phyloP scores from a whole-genome alignment of 257 asterid genomes.

The Echites panduratus region DNA sequence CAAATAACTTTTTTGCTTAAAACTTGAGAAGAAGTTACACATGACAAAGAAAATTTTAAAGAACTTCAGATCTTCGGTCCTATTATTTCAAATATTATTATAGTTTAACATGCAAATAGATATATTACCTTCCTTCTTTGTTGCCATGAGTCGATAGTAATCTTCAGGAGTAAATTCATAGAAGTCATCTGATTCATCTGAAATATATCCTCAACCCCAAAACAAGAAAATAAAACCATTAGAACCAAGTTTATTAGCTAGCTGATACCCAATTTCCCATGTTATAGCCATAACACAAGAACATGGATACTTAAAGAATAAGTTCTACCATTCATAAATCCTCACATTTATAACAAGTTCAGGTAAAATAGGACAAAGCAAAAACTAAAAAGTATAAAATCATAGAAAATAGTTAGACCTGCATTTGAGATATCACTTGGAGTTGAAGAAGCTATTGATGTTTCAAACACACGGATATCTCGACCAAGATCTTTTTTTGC shows the following conservation, averaged over 20 bases:
- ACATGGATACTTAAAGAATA: neutral
- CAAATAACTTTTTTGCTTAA: neutral
- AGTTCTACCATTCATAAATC: too few relatives aligned
- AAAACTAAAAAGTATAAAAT: slow-evolving; percentile 1
- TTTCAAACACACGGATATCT: slow-evolving; percentile 73
- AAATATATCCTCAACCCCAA: slow-evolving; percentile 6
- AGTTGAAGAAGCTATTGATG: slow-evolving; percentile 46
- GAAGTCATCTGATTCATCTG: slow-evolving; percentile 78
- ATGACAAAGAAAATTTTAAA: neutral
- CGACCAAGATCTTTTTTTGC: slow-evolving; percentile 81
- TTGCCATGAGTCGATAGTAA: slow-evolving; percentile 60
- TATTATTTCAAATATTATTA: neutral
- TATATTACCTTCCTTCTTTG: slow-evolving; percentile 76
- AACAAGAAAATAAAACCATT: neutral
- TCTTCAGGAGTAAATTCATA: slow-evolving; percentile 94
- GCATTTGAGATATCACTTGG: slow-evolving; percentile 39
- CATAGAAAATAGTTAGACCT: slow-evolving; percentile 29
- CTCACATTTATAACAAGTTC: neutral
- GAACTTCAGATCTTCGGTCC: too few relatives aligned
- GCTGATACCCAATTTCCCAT: neutral
- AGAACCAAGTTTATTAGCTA: neutral
- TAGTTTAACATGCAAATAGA: neutral
- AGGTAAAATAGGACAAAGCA: neutral
- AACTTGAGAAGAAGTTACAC: neutral
- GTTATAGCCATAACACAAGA: neutral